Base-by-base conservation (phyloP, 768 basidiomycete genomes). In the Tulasnella sp. region DNA sequence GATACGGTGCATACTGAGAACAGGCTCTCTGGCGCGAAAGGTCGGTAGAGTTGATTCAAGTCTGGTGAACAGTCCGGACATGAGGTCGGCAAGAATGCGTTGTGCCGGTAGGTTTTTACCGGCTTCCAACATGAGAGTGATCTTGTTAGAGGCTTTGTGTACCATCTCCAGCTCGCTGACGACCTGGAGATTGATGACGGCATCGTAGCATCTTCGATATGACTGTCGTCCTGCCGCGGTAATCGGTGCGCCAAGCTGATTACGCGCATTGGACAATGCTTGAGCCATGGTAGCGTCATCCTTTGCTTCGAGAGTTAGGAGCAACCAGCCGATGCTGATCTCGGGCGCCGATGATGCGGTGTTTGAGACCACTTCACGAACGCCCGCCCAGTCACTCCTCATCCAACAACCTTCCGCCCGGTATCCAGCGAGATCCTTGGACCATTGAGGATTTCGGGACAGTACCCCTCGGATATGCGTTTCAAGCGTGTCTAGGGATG, bases 371-470 rank as follows among this genome's bases (percentile, higher is more conserved):
- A 89, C 74, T 17, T 72, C 71, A 53, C 81, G 76, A 15, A 99
- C 86, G 52, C 87, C 85, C 2, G 79, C 76, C 92, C 93, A 98
- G 63, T 92, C 91, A 4, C 91, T 87, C 31, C 92, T 85, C 80
- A 93, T 93, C 85, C 92, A 94, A 1, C 91, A 88, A 62, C 92
- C 88, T 73, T 99, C 93, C 10, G 87, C 82, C 65, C 91, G 87
- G 67, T 91, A 97, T 0, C 84, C 83, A 4, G 84, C 80, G 10
- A 99, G 74, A 2, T 78, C 75, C 4, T 75, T 68, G 59, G 85
- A 79, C 94, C 96, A 98, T 53, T 82, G 80, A 0, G 91, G 86
- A 67, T 89, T 82, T 11, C 84, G 82, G 43, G 83, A 85, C 19
- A 98, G 76, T 8, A 97, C 84, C 4, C 96, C 96, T 62, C 80